Conservation (phyloP, 208 protist genomes). For the Leptomonas seymouri region DNA sequence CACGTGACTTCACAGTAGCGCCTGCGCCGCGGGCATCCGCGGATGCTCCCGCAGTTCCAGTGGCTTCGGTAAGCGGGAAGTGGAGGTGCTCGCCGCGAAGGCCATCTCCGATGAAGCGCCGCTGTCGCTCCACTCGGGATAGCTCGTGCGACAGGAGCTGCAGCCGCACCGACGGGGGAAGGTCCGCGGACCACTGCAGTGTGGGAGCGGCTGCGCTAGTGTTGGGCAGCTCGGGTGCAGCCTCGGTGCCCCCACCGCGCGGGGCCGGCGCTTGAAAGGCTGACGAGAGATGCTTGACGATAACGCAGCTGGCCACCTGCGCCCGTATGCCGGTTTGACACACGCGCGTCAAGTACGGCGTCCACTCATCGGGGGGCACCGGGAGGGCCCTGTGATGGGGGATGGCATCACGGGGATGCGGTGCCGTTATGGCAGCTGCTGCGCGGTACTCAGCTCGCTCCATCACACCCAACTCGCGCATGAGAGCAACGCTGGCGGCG, state of each 20-base stretch:
- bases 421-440: no score
- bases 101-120: background rate
- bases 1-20: background rate
- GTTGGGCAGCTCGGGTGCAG: background rate
- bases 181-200: constrained; percentile 22
- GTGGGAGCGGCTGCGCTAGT: background rate
- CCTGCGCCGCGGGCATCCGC: no score
- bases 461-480: constrained; percentile 27
- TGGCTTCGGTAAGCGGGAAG: background rate
- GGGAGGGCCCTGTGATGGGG: no score
- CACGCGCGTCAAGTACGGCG: constrained; percentile 11
- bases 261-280: background rate
- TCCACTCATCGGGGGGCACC: background rate
- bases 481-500: constrained; percentile 24
- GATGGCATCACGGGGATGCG: no score
- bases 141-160: constrained; percentile 20
- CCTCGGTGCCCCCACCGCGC: background rate
- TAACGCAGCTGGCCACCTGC: constrained; percentile 24
- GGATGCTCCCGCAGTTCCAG: background rate
- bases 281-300: constrained; percentile 23
- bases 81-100: background rate
- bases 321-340: constrained; percentile 25
- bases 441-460: constrained; percentile 17
- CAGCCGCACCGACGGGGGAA: constrained; percentile 18
- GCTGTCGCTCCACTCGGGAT: constrained; percentile 15